Evolutionary conservation across 805 yeast genomes (phyloP), one percentile per base, ranked within the genome.

Genomic region (Maudiozyma serrabonitensis): DNA sequence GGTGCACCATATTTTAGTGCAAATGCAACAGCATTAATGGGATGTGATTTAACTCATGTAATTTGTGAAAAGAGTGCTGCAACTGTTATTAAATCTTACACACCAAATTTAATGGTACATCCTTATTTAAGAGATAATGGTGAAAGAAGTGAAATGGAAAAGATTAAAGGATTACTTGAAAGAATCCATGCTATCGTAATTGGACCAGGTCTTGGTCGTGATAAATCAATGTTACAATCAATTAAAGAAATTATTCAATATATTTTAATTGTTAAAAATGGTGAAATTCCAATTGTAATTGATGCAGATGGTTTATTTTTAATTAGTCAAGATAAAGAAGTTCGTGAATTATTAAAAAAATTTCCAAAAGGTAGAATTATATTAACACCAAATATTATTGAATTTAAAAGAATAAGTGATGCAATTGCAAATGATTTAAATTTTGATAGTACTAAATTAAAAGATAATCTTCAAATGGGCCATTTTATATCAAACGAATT

Each of bases 1-100:
- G 99, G 99, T 0, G 99, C 99, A 0, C 98, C 98, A 1, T 93
- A 74, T 66, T 93, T 93, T 64, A 77, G 95, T 35, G 85, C 95
- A 5, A 84, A 85, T 63, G 85, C 96, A 0, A 79, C 95, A 1
- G 86, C 95, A 2, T 68, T 84, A 37, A 74, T 84, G 46, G 99
- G 99, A 0, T 83, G 89, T 47, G 99, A 91, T 63, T 72, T 93
- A 69, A 78, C 91, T 37, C 98, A 91, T 66, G 75, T 91, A 9
- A 75, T 93, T n/a, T 93, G 98, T 69, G 95, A 88, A 56, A 66
- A 69, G 46, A 68, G 71, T 31, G 97, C 97, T 0, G 90, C 87
- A 0, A 69, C 83, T 0, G 82, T 87, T 6, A 88, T 91, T 60
- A 91, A 91, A 67, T 69, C 82, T 28, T 93, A 93, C 67, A 79